A percentile compares a stretch with the other conserved stretches of the same genome.
phyloP scores from a whole-genome alignment of 2,329 filamentous ascomycete genomes.

The Colletotrichum shisoi region DNA sequence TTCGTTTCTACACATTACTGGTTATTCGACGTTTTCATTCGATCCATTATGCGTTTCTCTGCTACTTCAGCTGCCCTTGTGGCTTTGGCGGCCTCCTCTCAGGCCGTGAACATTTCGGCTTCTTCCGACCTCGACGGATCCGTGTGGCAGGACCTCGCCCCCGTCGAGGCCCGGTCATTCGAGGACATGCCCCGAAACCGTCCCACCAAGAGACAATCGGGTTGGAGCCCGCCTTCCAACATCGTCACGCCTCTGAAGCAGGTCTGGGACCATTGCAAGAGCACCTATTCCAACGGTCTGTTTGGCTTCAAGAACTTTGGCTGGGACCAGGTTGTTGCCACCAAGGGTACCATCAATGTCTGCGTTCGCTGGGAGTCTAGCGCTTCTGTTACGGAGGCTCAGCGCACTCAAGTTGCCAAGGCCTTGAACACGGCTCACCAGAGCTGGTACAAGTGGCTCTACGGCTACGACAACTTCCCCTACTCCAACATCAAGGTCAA shows the following conservation, averaged over 20 bases:
- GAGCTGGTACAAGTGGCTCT: slow-evolving; percentile 54
- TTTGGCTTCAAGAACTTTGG: slow-evolving; percentile 48
- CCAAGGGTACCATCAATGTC: slow-evolving; percentile 47
- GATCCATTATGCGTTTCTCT: slow-evolving; percentile 43
- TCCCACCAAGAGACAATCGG: slow-evolving; percentile 43
- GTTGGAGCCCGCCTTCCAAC: slow-evolving; percentile 46
- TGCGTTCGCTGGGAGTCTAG: slow-evolving; percentile 57
- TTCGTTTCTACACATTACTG: slow-evolving; percentile 18
- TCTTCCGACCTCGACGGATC: slow-evolving; percentile 44
- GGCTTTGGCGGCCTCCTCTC: slow-evolving; percentile 42
- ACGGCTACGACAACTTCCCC: slow-evolving; percentile 56
- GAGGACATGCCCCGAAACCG: slow-evolving; percentile 41
- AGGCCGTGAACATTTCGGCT: slow-evolving; percentile 41
- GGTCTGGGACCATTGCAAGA: slow-evolving; percentile 46
- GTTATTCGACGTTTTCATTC: slow-evolving; percentile 2
- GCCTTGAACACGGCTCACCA: slow-evolving; percentile 49
- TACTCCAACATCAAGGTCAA: slow-evolving; percentile 51
- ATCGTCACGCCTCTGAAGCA: slow-evolving; percentile 44
- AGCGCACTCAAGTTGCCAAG: slow-evolving; percentile 50
- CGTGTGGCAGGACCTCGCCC: slow-evolving; percentile 43
- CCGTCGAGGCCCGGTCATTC: slow-evolving; percentile 23
- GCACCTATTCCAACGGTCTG: slow-evolving; percentile 43
- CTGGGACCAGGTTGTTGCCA: slow-evolving; percentile 48
- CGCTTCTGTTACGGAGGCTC: slow-evolving; percentile 48
- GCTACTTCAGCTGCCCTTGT: slow-evolving; percentile 38